phyloP scores from a whole-genome alignment of 1,284 basidiomycete genomes.

The Leccinum fuscescens region DNA sequence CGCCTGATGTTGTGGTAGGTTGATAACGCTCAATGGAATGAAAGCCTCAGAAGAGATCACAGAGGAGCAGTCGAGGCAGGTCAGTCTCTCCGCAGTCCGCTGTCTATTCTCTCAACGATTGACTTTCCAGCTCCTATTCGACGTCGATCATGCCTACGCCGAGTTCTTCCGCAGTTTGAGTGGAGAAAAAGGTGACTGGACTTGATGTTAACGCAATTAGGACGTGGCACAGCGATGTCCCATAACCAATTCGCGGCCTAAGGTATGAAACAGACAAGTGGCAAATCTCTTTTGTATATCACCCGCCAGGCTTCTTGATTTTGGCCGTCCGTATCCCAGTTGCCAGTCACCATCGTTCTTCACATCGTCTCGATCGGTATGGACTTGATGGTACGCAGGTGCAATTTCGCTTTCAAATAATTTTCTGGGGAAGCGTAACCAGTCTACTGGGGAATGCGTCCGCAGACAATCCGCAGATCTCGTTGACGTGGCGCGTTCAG shows the following conservation, averaged over 20 bases:
- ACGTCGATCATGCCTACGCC: slow-evolving; percentile 94
- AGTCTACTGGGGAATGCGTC: no score
- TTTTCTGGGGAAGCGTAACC: background rate
- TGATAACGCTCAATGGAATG: slow-evolving; percentile 96
- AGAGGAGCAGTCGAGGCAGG: slow-evolving; percentile 94
- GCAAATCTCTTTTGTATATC: background rate
- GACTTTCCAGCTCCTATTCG: slow-evolving; percentile 77
- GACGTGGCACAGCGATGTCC: background rate
- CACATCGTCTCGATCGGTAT: background rate
- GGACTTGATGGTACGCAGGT: background rate
- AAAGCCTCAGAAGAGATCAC: slow-evolving; percentile 95
- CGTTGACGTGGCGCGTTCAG: background rate
- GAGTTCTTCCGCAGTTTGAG: slow-evolving; percentile 91
- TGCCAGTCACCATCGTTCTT: background rate
- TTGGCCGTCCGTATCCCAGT: background rate
- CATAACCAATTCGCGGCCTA: background rate
- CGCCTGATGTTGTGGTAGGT: slow-evolving; percentile 48
- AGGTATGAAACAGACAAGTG: background rate
- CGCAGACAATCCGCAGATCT: background rate
- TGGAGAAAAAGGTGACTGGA: slow-evolving; percentile 35
- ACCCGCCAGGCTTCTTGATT: no score
- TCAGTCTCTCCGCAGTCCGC: slow-evolving; percentile 32
- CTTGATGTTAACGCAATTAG: slow-evolving; percentile 12
- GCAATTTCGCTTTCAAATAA: no score
- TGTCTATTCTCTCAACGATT: background rate